Evolutionary conservation across 139 green algal species (phyloP).

Genomic region (Picochlorum sp.): DNA sequence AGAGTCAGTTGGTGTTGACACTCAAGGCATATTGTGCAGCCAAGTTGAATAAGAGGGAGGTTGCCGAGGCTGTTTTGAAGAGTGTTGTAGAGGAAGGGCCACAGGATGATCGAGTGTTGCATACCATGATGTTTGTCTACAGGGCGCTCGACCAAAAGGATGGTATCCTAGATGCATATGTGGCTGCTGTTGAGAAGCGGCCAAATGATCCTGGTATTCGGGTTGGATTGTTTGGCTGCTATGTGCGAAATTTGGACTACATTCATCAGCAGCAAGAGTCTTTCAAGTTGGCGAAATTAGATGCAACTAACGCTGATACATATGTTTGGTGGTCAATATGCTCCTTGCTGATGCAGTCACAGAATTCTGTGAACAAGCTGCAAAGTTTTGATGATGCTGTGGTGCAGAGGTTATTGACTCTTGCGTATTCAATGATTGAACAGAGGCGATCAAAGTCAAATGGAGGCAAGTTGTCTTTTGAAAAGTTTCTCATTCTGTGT

Average conservation of each 20-base stretch:
- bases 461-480: constrained; percentile 6
- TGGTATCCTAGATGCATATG: constrained; percentile 45
- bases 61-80: constrained; percentile 9
- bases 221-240: constrained; percentile 40
- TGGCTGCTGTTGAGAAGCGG: constrained; percentile 31
- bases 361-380: not conserved
- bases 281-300: constrained; percentile 50
- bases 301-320: constrained; percentile 9
- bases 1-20: constrained; percentile 35
- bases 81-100: constrained; percentile 34
- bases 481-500: constrained; percentile 53
- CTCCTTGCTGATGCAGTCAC: constrained; percentile 45
- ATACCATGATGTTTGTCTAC: constrained; percentile 45
- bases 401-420: constrained; percentile 49
- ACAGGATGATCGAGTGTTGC: constrained; percentile 44
- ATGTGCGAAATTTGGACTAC: constrained; percentile 54
- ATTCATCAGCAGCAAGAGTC: constrained; percentile 69
- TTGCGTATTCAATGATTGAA: constrained; percentile 52
- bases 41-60: constrained; percentile 39
- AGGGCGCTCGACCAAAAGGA: constrained; percentile 25
- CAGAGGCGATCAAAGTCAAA: constrained; percentile 21
- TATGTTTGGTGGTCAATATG: constrained; percentile 65
- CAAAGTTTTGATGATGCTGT: not conserved
- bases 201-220: constrained; percentile 36
- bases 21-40: constrained; percentile 53